Evolutionary conservation across 768 basidiomycete species (phyloP), one percentile per base, ranked within the genome.

Genomic region (Boletales sp.): DNA sequence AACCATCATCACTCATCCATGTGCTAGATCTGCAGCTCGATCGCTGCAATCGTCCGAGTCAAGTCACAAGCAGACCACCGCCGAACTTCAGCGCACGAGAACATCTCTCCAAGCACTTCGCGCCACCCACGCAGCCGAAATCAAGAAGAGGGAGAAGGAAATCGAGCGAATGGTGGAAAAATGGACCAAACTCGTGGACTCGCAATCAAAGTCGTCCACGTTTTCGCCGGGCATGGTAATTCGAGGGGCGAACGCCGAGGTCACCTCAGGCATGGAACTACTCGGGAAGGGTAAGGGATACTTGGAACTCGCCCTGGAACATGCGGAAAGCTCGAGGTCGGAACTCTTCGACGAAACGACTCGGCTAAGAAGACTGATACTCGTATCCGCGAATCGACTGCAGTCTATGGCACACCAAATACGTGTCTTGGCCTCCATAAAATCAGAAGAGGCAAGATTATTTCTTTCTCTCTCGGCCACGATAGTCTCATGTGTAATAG

Each of bases 111-210:
- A 89, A 54, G 79, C 79, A 10, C 71, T 89, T 12, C 82, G 91
- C 21, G 74, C 81, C 36, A 79, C 84, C 0, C 81, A 90, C 53
- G 76, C 80, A 49, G 74, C 75, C 32, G 91, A 93, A 62, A 63
- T 90, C 31, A 90, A 85, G 76, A 87, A 86, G 73, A 81, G 80
- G 59, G 90, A 94, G 57, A 86, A 84, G 56, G 90, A 93, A 36
- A 68, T 84, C 15, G 90, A 92, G 58, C 77, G 82, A 15, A 82
- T 86, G 62, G 56, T 79, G 24, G 90, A 92, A 43, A 82, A 81
- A 55, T 90, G 87, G 87, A 71, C 74, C 27, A 90, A 83, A 61
- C 64, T 92, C 15, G 69, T 79, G 6, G 89, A 90, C 49, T 64
- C 75, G 10, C 90, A 92, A 65, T 64, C 77, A 0, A 87, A 84